Evolutionary conservation across 2,329 filamentous ascomycete species (phyloP).

Genomic region (Tricladium varicosporioides): DNA sequence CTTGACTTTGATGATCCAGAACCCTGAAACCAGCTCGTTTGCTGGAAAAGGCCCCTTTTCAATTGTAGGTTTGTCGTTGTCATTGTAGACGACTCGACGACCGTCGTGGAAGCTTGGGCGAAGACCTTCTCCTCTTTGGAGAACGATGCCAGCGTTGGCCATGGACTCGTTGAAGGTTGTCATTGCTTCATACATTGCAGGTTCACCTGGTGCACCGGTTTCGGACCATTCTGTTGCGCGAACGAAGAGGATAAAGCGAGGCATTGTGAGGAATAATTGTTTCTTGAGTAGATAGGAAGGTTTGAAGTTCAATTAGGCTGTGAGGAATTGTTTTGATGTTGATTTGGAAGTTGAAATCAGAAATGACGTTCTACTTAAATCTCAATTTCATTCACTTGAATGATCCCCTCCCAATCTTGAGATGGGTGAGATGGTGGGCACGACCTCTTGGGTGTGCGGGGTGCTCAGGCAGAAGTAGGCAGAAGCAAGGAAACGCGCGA

Average conservation of each 20-base stretch:
- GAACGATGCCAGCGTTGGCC: neutral
- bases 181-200: conserved; percentile 1
- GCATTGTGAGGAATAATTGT: neutral
- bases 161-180: neutral
- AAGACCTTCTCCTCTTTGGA: neutral
- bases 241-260: conserved; percentile 5
- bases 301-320: neutral
- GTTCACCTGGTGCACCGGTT: neutral
- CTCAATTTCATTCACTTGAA: too few relatives aligned
- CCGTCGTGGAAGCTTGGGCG: conserved; percentile 1
- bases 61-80: neutral
- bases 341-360: too few relatives aligned
- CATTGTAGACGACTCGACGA: conserved; percentile 2
- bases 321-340: too few relatives aligned
- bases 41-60: conserved; percentile 1
- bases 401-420: too few relatives aligned
- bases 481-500: too few relatives aligned
- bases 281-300: neutral
- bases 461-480: too few relatives aligned
- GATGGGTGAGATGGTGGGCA: too few relatives aligned
- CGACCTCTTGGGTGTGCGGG: too few relatives aligned
- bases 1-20: conserved; percentile 2
- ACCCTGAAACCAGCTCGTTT: conserved; percentile 5
- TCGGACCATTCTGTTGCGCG: neutral
- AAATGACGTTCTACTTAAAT: too few relatives aligned